A percentile compares a stretch with the other conserved stretches of the same genome.
phyloP scores from a whole-genome alignment of 140 eudicot genomes.

The Eryngium alpinum region DNA sequence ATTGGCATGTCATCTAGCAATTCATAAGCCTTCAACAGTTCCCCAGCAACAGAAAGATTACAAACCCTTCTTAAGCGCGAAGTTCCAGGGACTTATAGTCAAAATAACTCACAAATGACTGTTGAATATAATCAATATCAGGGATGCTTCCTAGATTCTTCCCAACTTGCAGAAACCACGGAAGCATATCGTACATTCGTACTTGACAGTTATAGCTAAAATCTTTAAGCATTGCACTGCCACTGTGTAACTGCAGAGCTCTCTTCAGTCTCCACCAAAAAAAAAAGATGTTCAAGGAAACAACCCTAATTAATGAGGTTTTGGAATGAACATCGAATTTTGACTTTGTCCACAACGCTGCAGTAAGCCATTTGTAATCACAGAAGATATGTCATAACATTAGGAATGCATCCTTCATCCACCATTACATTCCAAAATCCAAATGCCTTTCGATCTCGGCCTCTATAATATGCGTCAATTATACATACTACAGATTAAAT shows the following conservation, averaged over 20 bases:
- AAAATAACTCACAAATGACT: constrained; percentile 55
- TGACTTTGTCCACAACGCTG: constrained; percentile 52
- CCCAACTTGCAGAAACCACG: constrained; percentile 82
- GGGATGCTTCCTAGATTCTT: constrained; percentile 47
- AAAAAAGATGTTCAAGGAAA: constrained; percentile 63
- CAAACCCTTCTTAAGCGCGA: constrained; percentile 57
- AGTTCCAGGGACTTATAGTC: constrained; percentile 74
- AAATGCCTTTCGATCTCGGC: constrained; percentile 57
- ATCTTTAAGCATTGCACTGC: constrained; percentile 44
- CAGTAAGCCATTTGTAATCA: constrained; percentile 65
- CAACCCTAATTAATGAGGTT: constrained; percentile 79
- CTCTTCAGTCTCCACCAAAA: too few relatives aligned
- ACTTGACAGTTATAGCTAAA: constrained; percentile 69
- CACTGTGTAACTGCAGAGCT: constrained; percentile 54
- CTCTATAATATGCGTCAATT: constrained; percentile 68
- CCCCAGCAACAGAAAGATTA: constrained; percentile 66
- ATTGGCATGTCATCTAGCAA: constrained; percentile 68
- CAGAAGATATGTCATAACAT: constrained; percentile 71
- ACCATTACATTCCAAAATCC: constrained; percentile 74
- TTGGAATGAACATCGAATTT: constrained; percentile 50
- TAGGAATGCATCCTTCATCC: constrained; percentile 65
- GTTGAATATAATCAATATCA: constrained; percentile 59
- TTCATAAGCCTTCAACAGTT: constrained; percentile 51
- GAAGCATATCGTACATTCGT: constrained; percentile 81
- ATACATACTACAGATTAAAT: constrained; percentile 59